Percentiles rank a stretch among this genome's conserved stretches.
Evolutionary conservation across 1,284 basidiomycete species (phyloP).

Genomic region (Taiwanofungus camphoratus): DNA sequence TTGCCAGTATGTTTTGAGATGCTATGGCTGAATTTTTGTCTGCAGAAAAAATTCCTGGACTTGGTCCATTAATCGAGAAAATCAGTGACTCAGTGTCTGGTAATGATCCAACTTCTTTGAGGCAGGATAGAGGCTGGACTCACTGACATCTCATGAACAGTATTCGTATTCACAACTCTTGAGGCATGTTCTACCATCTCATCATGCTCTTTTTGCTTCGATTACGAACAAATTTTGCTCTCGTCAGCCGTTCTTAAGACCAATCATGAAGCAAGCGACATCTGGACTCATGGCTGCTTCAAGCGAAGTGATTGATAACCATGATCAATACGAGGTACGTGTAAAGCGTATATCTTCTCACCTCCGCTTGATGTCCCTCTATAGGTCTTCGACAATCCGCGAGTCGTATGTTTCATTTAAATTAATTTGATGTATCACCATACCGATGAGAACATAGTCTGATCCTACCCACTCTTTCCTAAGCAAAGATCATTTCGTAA

Average conservation of each 20-base stretch:
- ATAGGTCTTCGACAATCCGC: slow-evolving; percentile 73
- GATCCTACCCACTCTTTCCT: slow-evolving; percentile 85
- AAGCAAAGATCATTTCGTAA: slow-evolving; percentile 75
- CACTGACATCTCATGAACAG: slow-evolving; percentile 29
- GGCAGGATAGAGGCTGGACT: not conserved
- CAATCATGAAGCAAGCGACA: slow-evolving; percentile 64
- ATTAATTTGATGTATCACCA: too few species aligned
- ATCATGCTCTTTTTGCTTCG: not conserved
- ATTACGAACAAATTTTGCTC: slow-evolving; percentile 18
- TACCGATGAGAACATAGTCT: slow-evolving; percentile 37
- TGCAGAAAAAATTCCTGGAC: slow-evolving; percentile 65
- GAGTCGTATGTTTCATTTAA: slow-evolving; percentile 53
- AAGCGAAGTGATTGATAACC: slow-evolving; percentile 71
- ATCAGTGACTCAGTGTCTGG: slow-evolving; percentile 71
- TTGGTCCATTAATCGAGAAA: slow-evolving; percentile 74
- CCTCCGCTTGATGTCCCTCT: too few species aligned
- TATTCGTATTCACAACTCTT: slow-evolving; percentile 78
- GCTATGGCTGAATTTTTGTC: not conserved
- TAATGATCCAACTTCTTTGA: slow-evolving; percentile 20
- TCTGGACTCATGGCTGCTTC: slow-evolving; percentile 54
- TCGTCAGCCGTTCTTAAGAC: slow-evolving; percentile 74
- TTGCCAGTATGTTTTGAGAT: not conserved
- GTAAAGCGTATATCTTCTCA: too few species aligned
- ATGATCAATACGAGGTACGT: slow-evolving; percentile 71
- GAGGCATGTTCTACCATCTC: slow-evolving; percentile 17